These are phyloP conservation scores for Dalechampia spathulata DNA, from an alignment of 441 rosid genomes.

Conservation along the genomic window DNA sequence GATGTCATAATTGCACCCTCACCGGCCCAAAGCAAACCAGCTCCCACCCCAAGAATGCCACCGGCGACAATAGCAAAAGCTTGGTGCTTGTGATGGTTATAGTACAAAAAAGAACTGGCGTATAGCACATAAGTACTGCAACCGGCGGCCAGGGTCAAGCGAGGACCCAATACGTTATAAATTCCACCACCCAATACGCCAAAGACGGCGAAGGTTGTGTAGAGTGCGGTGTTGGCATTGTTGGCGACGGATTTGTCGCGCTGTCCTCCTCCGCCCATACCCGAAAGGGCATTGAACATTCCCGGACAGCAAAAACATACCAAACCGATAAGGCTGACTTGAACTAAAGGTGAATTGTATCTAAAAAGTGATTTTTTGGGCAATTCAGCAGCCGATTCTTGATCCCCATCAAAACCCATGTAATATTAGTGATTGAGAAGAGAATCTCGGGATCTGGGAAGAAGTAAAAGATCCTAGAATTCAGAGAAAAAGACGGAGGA, in stretches of 20 bases:
- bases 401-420: conserved; percentile 26
- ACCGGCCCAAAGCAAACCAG: conserved; percentile 90
- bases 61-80: conserved; percentile 67
- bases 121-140: conserved; percentile 78
- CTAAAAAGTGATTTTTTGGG: conserved; percentile 24
- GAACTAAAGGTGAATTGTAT: conserved; percentile 71
- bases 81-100: conserved; percentile 67
- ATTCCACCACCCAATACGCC: conserved; percentile 85
- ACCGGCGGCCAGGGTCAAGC: conserved; percentile 66
- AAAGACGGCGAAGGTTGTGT: conserved; percentile 74
- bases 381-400: conserved; percentile 11
- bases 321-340: conserved; percentile 61
- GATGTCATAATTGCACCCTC: conserved; percentile 94
- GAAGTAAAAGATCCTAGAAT: too few species aligned
- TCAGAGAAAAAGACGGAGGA: too few species aligned
- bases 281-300: conserved; percentile 91
- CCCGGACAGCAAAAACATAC: conserved; percentile 98
- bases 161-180: conserved; percentile 83
- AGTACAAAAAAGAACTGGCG: conserved; percentile 81
- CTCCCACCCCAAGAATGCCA: conserved; percentile 68
- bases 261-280: conserved; percentile 97
- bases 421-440: background rate
- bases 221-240: conserved; percentile 95
- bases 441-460: too few species aligned
- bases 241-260: conserved; percentile 65